A percentile compares a stretch with the other conserved stretches of the same genome.
These are phyloP conservation scores for Salix purpurea DNA, from an alignment of 345 rosid genomes.

Conservation along the genomic window DNA sequence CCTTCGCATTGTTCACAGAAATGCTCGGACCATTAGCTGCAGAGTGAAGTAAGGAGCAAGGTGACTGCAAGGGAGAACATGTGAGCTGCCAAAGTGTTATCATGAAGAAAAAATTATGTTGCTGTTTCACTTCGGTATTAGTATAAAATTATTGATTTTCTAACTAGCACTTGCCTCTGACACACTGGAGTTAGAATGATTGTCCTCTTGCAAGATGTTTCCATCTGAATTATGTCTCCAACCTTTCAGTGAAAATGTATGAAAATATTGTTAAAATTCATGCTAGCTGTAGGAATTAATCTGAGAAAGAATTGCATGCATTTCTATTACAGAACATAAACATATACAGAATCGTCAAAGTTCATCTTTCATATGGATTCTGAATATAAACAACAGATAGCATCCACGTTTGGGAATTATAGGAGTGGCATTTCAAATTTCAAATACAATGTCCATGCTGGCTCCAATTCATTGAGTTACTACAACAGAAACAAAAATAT, in stretches of 20 bases:
- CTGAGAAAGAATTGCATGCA: neutral
- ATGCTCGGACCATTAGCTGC: constrained; percentile 25
- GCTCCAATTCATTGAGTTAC: neutral
- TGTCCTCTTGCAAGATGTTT: constrained; percentile 27
- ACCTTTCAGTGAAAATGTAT: constrained; percentile 29
- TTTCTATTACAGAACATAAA: neutral
- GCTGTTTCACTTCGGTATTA: neutral
- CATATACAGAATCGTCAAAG: neutral
- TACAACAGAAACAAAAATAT: too few relatives aligned
- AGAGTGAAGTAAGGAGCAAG: constrained; percentile 34
- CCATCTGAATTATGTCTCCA: constrained; percentile 28
- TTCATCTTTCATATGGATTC: neutral
- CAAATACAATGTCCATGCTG: neutral
- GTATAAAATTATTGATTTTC: neutral
- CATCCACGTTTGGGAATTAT: neutral
- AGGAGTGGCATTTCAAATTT: neutral
- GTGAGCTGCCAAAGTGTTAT: constrained; percentile 16
- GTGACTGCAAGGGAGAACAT: constrained; percentile 24
- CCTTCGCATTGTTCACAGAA: constrained; percentile 28
- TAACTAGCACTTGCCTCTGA: constrained; percentile 39
- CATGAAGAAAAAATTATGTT: neutral
- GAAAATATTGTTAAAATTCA: neutral
- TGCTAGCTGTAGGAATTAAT: neutral
- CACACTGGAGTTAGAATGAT: constrained; percentile 26
- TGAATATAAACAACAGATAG: neutral